These are phyloP conservation scores for Malus asiatica DNA, from an alignment of 306 rosid species.

Conservation along the genomic window DNA sequence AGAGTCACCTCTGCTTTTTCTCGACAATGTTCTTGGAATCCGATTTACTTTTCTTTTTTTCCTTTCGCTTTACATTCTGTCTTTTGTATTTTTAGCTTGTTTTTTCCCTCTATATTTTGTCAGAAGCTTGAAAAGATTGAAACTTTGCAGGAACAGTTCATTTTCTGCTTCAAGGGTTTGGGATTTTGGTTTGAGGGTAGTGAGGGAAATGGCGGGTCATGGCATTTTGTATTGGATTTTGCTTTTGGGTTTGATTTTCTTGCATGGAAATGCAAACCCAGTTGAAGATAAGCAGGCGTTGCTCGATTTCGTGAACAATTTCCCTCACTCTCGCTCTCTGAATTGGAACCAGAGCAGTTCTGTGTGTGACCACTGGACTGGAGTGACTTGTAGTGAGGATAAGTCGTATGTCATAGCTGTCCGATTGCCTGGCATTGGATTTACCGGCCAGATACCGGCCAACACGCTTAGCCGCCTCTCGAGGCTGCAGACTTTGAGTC, in stretches of 20 bases:
- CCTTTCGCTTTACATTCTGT: conserved; percentile 18
- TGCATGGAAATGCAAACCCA: conserved; percentile 49
- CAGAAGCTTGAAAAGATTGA: conserved; percentile 11
- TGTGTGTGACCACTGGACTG: conserved; percentile 64
- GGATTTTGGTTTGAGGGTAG: neutral
- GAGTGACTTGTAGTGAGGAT: conserved; percentile 54
- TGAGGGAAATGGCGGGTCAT: conserved; percentile 30
- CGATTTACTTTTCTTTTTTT: conserved; percentile 19
- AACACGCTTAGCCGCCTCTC: conserved; percentile 60
- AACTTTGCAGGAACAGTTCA: conserved; percentile 40
- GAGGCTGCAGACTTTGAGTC: conserved; percentile 49
- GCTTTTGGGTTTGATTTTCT: conserved; percentile 33
- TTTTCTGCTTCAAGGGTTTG: conserved; percentile 29
- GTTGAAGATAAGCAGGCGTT: conserved; percentile 67
- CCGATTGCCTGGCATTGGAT: conserved; percentile 69
- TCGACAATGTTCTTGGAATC: conserved; percentile 67
- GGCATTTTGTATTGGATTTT: conserved; percentile 27
- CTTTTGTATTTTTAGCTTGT: conserved; percentile 12
- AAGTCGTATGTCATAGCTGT: conserved; percentile 46
- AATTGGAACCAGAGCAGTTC: conserved; percentile 58
- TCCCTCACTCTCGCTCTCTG: conserved; percentile 55
- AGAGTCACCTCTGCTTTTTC: conserved; percentile 51
- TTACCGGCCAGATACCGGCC: conserved; percentile 62
- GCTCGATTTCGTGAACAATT: conserved; percentile 49
- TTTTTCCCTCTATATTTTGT: neutral